phyloP scores from a whole-genome alignment of 257 asterid genomes.

The Nicotiana benthamiana region DNA sequence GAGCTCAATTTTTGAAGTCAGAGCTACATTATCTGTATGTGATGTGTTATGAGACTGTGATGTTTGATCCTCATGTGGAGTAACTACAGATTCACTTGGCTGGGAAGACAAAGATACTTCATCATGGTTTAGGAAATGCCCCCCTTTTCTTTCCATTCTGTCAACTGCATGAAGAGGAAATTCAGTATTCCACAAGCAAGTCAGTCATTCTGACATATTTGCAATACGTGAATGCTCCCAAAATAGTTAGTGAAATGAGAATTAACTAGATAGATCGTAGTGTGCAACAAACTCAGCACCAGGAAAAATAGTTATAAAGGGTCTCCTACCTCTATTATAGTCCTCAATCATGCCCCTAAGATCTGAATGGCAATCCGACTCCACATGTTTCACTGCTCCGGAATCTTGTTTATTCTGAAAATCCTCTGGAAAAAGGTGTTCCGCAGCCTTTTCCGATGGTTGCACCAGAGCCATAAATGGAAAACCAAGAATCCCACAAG shows the following conservation, averaged over 20 bases:
- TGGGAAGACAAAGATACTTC: conserved; percentile 20
- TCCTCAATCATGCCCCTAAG: conserved; percentile 19
- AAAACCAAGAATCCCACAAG: conserved; percentile 97
- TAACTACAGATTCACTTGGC: conserved; percentile 19
- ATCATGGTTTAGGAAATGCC: conserved; percentile 15
- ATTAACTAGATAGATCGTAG: not conserved
- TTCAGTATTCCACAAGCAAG: conserved; percentile 13
- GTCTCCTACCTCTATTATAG: conserved; percentile 41
- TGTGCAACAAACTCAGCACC: not conserved
- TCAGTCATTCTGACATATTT: not conserved
- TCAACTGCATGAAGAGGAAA: conserved; percentile 24
- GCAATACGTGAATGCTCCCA: not conserved
- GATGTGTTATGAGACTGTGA: conserved; percentile 7
- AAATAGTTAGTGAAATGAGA: not conserved
- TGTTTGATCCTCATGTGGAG: conserved; percentile 21
- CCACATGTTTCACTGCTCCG: conserved; percentile 21
- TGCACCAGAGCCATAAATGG: conserved; percentile 93
- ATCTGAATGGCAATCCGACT: conserved; percentile 15
- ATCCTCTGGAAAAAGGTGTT: conserved; percentile 29
- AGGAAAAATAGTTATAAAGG: not conserved
- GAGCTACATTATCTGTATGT: conserved; percentile 23
- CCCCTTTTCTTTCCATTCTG: conserved; percentile 16
- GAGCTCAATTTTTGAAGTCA: conserved; percentile 22
- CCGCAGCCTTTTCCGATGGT: conserved; percentile 58
- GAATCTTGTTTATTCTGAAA: conserved; percentile 12